Conservation (phyloP, 1,139 yeast genomes). For the Candida mesenterica region DNA sequence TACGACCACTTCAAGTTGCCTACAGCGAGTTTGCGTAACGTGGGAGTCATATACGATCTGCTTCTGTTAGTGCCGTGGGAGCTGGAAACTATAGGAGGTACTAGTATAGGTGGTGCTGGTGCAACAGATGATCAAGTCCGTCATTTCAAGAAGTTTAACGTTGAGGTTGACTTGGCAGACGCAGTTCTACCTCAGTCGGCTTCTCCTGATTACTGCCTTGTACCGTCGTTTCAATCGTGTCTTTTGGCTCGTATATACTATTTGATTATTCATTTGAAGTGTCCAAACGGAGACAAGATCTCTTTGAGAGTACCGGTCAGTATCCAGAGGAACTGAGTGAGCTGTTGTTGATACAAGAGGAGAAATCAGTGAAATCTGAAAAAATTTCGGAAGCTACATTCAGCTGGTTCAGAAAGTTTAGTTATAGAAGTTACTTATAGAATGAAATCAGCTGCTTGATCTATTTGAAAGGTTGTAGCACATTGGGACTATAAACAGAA, state of each 20-base stretch:
- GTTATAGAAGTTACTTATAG: too few species aligned
- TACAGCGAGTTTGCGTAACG: conserved; percentile 1
- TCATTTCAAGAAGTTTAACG: conserved; percentile 21
- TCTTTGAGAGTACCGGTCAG: conserved; percentile 33
- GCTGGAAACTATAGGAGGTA: conserved; percentile 15
- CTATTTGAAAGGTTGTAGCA: too few species aligned
- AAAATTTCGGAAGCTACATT: too few species aligned
- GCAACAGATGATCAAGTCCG: conserved; percentile 17
- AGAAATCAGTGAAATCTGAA: too few species aligned
- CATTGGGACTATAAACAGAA: too few species aligned
- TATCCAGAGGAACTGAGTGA: conserved; percentile 18
- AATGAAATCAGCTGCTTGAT: too few species aligned
- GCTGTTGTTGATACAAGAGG: too few species aligned
- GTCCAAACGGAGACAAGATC: conserved; percentile 28
- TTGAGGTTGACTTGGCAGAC: conserved; percentile 22
- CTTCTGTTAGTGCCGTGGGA: conserved; percentile 24
- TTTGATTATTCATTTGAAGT: conserved; percentile 29
- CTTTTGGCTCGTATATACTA: conserved; percentile 35
- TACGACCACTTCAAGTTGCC: conserved; percentile 23
- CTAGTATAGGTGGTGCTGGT: conserved; percentile 10
- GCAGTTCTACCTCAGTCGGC: conserved; percentile 11
- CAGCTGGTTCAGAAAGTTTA: too few species aligned
- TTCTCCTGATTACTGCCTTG: conserved; percentile 27
- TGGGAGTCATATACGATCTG: conserved; percentile 1
- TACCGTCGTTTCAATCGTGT: conserved; percentile 43